Evolutionary conservation across 805 yeast genomes (phyloP), one percentile per base, ranked within the genome.

Genomic region (Yarrowia deformans): DNA sequence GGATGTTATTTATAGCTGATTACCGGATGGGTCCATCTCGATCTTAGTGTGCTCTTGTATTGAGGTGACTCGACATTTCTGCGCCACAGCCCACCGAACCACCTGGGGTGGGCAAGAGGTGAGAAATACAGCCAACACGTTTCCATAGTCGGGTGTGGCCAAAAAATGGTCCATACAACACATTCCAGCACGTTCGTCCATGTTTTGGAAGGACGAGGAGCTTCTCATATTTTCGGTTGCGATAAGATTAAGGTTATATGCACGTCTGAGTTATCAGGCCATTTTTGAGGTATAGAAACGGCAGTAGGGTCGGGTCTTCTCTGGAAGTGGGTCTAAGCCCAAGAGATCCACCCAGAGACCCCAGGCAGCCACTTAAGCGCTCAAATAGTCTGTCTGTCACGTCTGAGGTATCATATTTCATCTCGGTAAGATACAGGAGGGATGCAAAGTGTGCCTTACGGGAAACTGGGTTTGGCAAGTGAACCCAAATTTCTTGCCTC

Each of bases 231-330:
- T 55, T 55, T 55, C 61, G 61, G 63, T 23, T 32, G 29, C 64
- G 64, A 56, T 56, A 56, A 42, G n/a, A 35, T 56, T 56, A 19
- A 34, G 64, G 49, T 56, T 56, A 14, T 32, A 56, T 56, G 64
- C 64, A 42, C 16, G n/a, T 29, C 18, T 29, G 37, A 56, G 49
- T 56, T 56, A 56, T 56, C 64, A 56, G 64, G 49, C 64, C 64
- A 56, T 56, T 56, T 56, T 29, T 40, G 63, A 23, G 40, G n/a
- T 56, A 34, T 35, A 23, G 23, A 18, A 55, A 18, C 61, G 34
- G 46, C 16, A 29, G 32, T 12, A 7, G 13, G 7, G 46, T 32
- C 5, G 39, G 39, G 55, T 46, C n/a, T 32, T 10, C 49, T 12
- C 16, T 10, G 14, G 49, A 4, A 6, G 29, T 45, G 10, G 29